Evolutionary conservation across 345 rosid genomes (phyloP).

Genomic region (Citrus trifoliata): DNA sequence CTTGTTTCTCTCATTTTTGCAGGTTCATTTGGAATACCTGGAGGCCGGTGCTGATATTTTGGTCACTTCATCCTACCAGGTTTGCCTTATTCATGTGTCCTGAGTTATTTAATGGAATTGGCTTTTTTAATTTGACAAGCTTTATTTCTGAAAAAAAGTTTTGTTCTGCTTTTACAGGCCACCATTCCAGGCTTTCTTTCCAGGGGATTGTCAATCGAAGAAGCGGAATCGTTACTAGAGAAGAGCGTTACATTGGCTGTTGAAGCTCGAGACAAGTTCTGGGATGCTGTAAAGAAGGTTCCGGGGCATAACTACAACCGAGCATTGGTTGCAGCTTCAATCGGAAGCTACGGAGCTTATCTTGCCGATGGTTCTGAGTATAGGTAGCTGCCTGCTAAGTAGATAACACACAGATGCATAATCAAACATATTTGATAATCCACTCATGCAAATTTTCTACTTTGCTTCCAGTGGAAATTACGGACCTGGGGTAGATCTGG

Average conservation of each 20-base stretch:
- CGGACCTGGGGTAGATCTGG: constrained; percentile 54
- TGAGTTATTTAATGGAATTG: too few relatives aligned
- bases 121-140: not conserved
- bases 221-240: constrained; percentile 57
- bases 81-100: constrained; percentile 7
- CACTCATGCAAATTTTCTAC: not conserved
- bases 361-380: constrained; percentile 97
- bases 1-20: constrained; percentile 1
- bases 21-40: constrained; percentile 89
- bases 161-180: constrained; percentile 42
- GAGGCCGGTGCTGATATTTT: constrained; percentile 94
- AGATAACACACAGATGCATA: not conserved
- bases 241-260: constrained; percentile 74
- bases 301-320: constrained; percentile 53
- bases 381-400: constrained; percentile 38
- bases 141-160: not conserved
- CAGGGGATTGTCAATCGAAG: constrained; percentile 66
- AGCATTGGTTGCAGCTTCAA: constrained; percentile 86
- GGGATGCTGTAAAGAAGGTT: constrained; percentile 45
- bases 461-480: constrained; percentile 55
- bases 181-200: constrained; percentile 83
- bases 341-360: constrained; percentile 95
- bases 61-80: constrained; percentile 95
- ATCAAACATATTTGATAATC: not conserved
- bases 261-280: constrained; percentile 82